Evolutionary conservation across 768 basidiomycete species (phyloP).

Genomic region (Tremella fuciformis): DNA sequence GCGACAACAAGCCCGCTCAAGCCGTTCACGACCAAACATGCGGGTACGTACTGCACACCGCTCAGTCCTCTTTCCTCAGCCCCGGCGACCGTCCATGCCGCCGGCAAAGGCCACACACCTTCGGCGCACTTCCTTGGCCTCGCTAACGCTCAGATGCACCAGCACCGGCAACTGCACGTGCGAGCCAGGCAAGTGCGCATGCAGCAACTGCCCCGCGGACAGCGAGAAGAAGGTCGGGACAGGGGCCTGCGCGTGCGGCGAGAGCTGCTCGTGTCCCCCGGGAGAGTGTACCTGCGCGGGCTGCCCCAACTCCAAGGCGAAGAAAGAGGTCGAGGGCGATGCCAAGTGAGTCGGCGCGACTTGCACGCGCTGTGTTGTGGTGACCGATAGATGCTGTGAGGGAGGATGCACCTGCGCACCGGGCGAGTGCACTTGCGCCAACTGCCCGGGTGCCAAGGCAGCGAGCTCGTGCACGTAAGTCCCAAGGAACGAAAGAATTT

Average conservation of each 20-base stretch:
- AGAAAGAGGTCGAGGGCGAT: background rate
- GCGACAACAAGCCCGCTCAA: too few species aligned
- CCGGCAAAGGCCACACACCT: too few species aligned
- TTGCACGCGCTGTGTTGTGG: background rate
- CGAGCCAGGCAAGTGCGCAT: slow-evolving; percentile 27
- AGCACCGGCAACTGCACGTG: slow-evolving; percentile 20
- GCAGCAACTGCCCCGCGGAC: slow-evolving; percentile 20
- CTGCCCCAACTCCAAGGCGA: slow-evolving; percentile 28
- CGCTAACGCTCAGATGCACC: background rate
- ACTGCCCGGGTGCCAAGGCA: slow-evolving; percentile 28
- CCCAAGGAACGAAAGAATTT: background rate
- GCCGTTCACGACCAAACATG: too few species aligned
- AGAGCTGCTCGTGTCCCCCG: slow-evolving; percentile 7
- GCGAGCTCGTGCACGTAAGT: background rate
- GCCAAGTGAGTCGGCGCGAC: background rate
- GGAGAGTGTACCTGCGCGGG: slow-evolving; percentile 28
- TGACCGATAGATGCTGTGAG: slow-evolving; percentile 10
- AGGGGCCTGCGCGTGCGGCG: background rate
- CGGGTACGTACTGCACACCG: too few species aligned
- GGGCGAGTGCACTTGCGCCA: slow-evolving; percentile 23
- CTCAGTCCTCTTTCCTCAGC: too few species aligned
- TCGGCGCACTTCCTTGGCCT: too few species aligned
- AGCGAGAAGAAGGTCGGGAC: slow-evolving; percentile 13
- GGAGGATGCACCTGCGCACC: slow-evolving; percentile 25
- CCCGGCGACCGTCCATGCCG: too few species aligned